A percentile compares a stretch with the other conserved stretches of the same genome.
These are phyloP conservation scores for Omphalotus olearius DNA, from an alignment of 1,284 basidiomycete species.

Conservation along the genomic window DNA sequence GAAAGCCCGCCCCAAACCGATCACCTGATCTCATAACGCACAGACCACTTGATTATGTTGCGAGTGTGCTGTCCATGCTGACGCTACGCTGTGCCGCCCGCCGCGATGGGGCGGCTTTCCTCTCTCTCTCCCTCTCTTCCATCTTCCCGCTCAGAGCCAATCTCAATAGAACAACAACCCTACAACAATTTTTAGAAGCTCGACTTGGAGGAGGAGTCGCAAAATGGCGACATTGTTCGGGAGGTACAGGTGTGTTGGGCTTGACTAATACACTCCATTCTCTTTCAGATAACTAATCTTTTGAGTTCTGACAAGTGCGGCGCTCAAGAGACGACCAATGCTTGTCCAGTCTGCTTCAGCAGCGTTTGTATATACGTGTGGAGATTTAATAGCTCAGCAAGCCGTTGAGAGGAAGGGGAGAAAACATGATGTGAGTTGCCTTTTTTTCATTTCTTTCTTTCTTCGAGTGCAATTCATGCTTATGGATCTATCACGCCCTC, in stretches of 20 bases:
- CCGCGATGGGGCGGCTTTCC: not conserved
- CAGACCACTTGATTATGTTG: too few relatives aligned
- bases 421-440: conserved; percentile 61
- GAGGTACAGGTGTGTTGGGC: too few relatives aligned
- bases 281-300: too few relatives aligned
- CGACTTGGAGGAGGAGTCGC: too few relatives aligned
- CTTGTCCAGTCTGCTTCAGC: conserved; percentile 62
- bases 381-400: conserved; percentile 82
- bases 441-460: not conserved
- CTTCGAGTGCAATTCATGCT: not conserved
- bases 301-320: conserved; percentile 37
- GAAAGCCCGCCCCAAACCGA: not conserved
- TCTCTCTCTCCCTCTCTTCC: too few relatives aligned
- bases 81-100: not conserved
- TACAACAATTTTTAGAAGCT: too few relatives aligned
- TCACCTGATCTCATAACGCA: too few relatives aligned
- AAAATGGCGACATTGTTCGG: too few relatives aligned
- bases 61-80: not conserved
- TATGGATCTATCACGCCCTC: too few relatives aligned
- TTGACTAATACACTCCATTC: too few relatives aligned
- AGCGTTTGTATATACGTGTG: conserved; percentile 65
- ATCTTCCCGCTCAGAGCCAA: too few relatives aligned
- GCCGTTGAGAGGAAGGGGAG: conserved; percentile 64
- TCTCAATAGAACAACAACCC: too few relatives aligned
- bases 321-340: conserved; percentile 60